Percentiles rank a stretch among this genome's conserved stretches.
Evolutionary conservation across 441 rosid genomes (phyloP).

Genomic region (Syzygium syzygioides): DNA sequence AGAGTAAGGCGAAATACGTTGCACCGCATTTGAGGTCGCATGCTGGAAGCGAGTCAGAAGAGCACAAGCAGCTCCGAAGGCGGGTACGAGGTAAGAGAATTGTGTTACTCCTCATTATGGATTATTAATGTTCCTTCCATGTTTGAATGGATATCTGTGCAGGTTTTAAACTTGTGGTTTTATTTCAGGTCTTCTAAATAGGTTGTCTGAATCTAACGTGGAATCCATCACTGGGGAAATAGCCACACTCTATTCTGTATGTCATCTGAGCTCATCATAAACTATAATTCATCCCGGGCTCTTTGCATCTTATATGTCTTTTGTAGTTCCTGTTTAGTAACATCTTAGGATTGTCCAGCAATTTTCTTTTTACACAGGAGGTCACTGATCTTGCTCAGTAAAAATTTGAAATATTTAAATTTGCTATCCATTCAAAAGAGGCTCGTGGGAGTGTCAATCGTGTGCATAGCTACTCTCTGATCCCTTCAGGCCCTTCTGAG

Average conservation of each 20-base stretch:
- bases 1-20: slow-evolving; percentile 43
- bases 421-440: neutral
- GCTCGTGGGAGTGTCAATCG: neutral
- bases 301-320: neutral
- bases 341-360: neutral
- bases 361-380: neutral
- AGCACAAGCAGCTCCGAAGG: slow-evolving; percentile 57
- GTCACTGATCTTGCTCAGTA: neutral
- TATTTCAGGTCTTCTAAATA: slow-evolving; percentile 76
- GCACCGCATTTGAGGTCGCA: slow-evolving; percentile 63
- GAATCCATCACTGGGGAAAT: slow-evolving; percentile 79
- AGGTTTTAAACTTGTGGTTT: neutral
- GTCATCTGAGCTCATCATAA: slow-evolving; percentile 12
- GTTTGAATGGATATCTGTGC: neutral
- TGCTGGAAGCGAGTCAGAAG: slow-evolving; percentile 56
- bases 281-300: neutral
- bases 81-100: slow-evolving; percentile 57
- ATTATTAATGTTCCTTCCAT: neutral
- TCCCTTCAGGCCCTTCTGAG: neutral
- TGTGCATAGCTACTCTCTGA: neutral
- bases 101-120: neutral
- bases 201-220: slow-evolving; percentile 76
- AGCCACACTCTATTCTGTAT: slow-evolving; percentile 56
- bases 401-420: neutral
- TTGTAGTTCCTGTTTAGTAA: neutral